Conservation (phyloP, 495 filamentous ascomycete genomes). For the Annulohypoxylon nitens region DNA sequence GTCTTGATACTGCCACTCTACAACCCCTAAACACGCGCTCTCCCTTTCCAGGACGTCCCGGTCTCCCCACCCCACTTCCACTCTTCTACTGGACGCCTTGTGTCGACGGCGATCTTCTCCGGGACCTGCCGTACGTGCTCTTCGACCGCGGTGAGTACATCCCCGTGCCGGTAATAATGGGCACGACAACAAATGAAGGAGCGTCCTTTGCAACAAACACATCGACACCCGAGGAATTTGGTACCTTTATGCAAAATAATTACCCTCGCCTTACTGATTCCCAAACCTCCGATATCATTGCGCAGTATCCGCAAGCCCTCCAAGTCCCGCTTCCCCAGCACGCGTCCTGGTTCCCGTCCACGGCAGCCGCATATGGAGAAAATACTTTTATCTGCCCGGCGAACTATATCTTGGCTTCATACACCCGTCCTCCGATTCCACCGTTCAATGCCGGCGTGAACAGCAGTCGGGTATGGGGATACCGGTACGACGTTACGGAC, state of each 20-base stretch:
- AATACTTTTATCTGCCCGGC: constrained; percentile 74
- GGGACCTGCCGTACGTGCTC: constrained; percentile 51
- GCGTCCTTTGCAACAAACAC: constrained; percentile 64
- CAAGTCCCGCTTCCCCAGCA: constrained; percentile 45
- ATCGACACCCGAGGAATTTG: constrained; percentile 58
- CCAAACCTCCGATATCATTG: constrained; percentile 61
- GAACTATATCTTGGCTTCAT: constrained; percentile 49
- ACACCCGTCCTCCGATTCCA: constrained; percentile 3
- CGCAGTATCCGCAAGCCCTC: constrained; percentile 39
- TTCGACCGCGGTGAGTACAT: constrained; percentile 49
- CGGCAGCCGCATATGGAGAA: constrained; percentile 70
- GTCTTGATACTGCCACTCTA: constrained; percentile 59
- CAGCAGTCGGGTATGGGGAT: constrained; percentile 45
- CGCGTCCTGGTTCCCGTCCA: constrained; percentile 56
- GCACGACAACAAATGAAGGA: constrained; percentile 66
- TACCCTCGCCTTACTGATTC: constrained; percentile 59
- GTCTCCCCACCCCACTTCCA: constrained; percentile 57
- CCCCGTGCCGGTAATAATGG: constrained; percentile 54
- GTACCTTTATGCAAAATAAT: constrained; percentile 62
- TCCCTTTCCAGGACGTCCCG: constrained; percentile 58
- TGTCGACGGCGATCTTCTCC: constrained; percentile 71
- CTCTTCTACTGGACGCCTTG: constrained; percentile 71
- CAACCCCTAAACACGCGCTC: constrained; percentile 66
- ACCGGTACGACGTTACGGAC: constrained; percentile 52
- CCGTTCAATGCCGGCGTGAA: neutral